Conservation (phyloP, 805 yeast species). For the Cyberlindnera maclurae region DNA sequence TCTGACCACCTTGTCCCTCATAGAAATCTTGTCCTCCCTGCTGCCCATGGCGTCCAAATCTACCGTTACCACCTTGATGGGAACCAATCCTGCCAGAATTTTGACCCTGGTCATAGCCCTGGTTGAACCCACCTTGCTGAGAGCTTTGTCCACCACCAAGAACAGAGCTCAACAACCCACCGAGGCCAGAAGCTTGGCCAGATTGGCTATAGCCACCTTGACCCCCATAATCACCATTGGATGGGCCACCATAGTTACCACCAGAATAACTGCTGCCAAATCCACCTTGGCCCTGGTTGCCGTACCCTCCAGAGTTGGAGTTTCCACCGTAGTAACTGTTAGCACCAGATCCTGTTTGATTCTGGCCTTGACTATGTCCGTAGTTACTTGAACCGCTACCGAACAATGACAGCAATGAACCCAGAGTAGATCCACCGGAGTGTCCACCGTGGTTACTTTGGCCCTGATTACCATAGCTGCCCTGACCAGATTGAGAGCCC, state of each 20-base stretch:
- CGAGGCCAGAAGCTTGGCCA: slow-evolving; percentile 5
- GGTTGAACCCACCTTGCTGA: slow-evolving; percentile 2
- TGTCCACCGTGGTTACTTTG: neutral
- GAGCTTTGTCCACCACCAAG: slow-evolving; percentile 8
- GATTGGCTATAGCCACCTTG: neutral
- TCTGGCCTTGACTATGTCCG: neutral
- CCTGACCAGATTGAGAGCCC: neutral
- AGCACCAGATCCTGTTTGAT: neutral
- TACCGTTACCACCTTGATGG: neutral
- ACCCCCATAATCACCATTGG: neutral
- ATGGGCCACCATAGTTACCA: neutral
- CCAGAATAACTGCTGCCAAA: neutral
- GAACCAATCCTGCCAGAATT: neutral
- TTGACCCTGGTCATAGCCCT: slow-evolving; percentile 1
- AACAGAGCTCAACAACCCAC: slow-evolving; percentile 9
- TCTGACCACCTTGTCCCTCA: slow-evolving; percentile 2
- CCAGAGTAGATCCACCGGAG: slow-evolving; percentile 2
- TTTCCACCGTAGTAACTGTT: neutral
- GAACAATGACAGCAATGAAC: slow-evolving; percentile 2
- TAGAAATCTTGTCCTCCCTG: too few species aligned
- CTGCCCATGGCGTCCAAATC: neutral
- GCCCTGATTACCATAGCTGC: neutral
- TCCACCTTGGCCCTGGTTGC: slow-evolving; percentile 1
- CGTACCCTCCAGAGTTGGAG: slow-evolving; percentile 1
- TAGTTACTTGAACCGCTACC: neutral